Conservation (phyloP, 805 yeast species). For the Monosporozyma unispora region DNA sequence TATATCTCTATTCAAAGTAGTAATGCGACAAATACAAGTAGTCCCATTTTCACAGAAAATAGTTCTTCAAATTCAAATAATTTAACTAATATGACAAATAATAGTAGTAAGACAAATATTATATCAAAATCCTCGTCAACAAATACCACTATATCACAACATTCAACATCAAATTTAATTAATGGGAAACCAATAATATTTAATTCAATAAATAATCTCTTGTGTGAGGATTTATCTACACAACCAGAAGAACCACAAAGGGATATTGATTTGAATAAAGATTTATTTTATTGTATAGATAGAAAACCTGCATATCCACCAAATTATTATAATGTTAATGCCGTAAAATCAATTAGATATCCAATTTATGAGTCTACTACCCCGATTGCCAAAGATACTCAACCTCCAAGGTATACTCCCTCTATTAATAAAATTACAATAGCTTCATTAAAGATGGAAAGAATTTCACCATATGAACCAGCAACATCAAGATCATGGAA, state of each 20-base stretch:
- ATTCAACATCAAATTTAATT: background rate
- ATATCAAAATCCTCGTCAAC: background rate
- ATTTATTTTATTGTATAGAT: constrained; percentile 28
- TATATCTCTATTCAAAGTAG: constrained; percentile 1
- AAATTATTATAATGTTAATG: constrained; percentile 19
- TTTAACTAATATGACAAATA: background rate
- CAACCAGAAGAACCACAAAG: too few species aligned
- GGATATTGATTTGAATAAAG: background rate
- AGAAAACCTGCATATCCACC: constrained; percentile 33
- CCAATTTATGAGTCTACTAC: constrained; percentile 38
- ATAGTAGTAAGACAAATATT: background rate
- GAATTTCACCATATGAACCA: constrained; percentile 66
- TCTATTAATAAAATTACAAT: constrained; percentile 53
- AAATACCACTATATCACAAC: background rate
- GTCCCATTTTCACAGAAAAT: background rate
- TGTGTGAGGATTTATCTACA: too few species aligned
- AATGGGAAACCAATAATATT: background rate
- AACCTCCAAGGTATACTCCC: constrained; percentile 59
- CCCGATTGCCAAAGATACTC: constrained; percentile 21
- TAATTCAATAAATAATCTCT: background rate
- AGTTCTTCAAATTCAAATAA: background rate
- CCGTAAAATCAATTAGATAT: constrained; percentile 19
- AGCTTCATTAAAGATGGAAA: constrained; percentile 60
- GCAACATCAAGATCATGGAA: constrained; percentile 66
- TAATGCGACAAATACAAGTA: background rate